Percentiles rank a stretch among this genome's conserved stretches.
phyloP scores from a whole-genome alignment of 306 rosid genomes.

The Oemleria cerasiformis region DNA sequence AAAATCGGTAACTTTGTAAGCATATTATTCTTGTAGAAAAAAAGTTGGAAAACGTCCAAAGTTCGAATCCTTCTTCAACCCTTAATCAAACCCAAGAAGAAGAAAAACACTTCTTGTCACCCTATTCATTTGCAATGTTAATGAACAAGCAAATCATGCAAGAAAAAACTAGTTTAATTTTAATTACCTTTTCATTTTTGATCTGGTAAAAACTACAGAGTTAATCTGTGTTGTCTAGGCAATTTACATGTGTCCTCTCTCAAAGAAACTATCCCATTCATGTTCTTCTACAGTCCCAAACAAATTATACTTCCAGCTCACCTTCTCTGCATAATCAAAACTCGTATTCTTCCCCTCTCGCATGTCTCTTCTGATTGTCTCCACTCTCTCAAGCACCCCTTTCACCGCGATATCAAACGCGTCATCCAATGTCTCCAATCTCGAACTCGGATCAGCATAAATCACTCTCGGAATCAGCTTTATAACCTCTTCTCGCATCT shows the following conservation, averaged over 20 bases:
- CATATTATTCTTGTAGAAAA: too few relatives aligned
- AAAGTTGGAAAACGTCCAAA: too few relatives aligned
- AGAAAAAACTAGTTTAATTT: not conserved
- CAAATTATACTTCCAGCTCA: constrained; percentile 33
- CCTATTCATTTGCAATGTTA: too few relatives aligned
- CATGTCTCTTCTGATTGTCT: constrained; percentile 26
- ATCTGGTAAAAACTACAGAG: not conserved
- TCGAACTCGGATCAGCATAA: constrained; percentile 35
- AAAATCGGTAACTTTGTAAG: too few relatives aligned
- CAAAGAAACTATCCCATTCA: constrained; percentile 37
- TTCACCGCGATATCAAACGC: constrained; percentile 45
- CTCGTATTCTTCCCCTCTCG: constrained; percentile 28
- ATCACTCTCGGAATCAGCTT: constrained; percentile 35
- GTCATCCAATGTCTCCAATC: constrained; percentile 34
- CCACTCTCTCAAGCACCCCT: constrained; percentile 40
- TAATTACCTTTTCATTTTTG: not conserved
- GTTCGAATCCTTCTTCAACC: too few relatives aligned
- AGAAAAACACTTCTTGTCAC: too few relatives aligned
- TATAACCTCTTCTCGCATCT: constrained; percentile 40
- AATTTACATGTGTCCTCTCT: not conserved
- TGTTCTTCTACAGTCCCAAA: constrained; percentile 26
- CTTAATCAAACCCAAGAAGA: too few relatives aligned
- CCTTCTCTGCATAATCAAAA: constrained; percentile 29
- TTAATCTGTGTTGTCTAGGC: not conserved
- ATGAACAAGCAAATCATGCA: too few relatives aligned